These are phyloP conservation scores for Mycena filopes DNA, from an alignment of 768 basidiomycete genomes.

Conservation along the genomic window DNA sequence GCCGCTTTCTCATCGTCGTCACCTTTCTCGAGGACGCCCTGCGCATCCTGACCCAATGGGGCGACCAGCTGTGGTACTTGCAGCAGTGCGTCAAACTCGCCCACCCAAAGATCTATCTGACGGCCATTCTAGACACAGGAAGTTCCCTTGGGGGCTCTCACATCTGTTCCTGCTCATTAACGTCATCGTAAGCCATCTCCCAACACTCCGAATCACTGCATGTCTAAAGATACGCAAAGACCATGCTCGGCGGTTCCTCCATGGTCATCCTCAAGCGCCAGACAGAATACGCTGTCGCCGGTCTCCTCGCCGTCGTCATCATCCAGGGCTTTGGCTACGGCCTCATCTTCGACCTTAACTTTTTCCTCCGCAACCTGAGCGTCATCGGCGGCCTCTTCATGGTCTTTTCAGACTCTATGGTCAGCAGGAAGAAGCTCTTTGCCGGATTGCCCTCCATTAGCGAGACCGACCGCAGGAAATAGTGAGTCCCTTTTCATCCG, in stretches of 20 bases:
- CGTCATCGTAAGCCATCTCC: conserved; percentile 75
- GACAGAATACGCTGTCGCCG: conserved; percentile 90
- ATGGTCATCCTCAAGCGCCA: conserved; percentile 88
- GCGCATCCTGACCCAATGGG: conserved; percentile 93
- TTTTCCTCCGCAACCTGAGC: conserved; percentile 98
- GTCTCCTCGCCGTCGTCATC: conserved; percentile 90
- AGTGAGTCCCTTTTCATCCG: conserved; percentile 63
- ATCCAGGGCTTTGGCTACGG: conserved; percentile 99
- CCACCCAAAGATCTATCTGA: conserved; percentile 21
- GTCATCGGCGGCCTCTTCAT: conserved; percentile 99
- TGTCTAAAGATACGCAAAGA: conserved; percentile 56
- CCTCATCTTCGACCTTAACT: conserved; percentile 98
- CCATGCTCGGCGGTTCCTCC: conserved; percentile 87
- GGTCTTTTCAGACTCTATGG: conserved; percentile 97
- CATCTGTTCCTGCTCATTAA: conserved; percentile 94
- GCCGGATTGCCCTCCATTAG: conserved; percentile 91
- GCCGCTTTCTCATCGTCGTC: conserved; percentile 96
- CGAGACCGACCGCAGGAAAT: conserved; percentile 98
- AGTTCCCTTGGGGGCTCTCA: conserved; percentile 95
- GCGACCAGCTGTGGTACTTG: conserved; percentile 98
- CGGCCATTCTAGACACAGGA: conserved; percentile 75
- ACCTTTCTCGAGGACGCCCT: conserved; percentile 98
- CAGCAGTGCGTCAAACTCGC: conserved; percentile 74
- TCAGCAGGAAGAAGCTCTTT: conserved; percentile 86
- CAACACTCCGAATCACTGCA: not conserved